phyloP scores from a whole-genome alignment of 1,139 yeast genomes.

The Scheffersomyces insectosa region DNA sequence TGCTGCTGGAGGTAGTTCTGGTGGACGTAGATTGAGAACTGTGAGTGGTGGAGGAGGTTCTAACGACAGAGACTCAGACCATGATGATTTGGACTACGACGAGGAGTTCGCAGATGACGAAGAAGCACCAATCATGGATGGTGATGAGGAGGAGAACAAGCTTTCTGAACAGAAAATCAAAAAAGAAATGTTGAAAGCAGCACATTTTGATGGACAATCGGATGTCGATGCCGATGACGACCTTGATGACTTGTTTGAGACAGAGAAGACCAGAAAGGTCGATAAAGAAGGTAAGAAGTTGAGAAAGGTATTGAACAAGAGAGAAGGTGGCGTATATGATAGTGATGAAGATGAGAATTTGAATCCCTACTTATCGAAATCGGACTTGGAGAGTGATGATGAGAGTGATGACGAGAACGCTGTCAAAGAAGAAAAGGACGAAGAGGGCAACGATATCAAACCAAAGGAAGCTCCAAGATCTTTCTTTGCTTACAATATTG shows the following conservation, averaged over 20 bases:
- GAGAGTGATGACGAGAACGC: conserved; percentile 33
- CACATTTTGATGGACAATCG: conserved; percentile 64
- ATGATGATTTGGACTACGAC: conserved; percentile 90
- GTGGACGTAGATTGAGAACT: conserved; percentile 51
- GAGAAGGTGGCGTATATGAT: conserved; percentile 90
- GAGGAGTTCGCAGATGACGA: conserved; percentile 99
- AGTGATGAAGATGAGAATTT: conserved; percentile 69
- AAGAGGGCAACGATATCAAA: conserved; percentile 5
- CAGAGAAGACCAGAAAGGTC: conserved; percentile 64
- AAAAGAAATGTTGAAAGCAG: conserved; percentile 86
- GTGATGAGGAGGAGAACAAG: conserved; percentile 92
- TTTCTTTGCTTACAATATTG: conserved; percentile 49
- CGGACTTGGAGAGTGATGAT: conserved; percentile 62
- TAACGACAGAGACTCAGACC: conserved; percentile 71
- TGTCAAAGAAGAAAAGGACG: conserved; percentile 43
- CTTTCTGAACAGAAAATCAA: conserved; percentile 87
- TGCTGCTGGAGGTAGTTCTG: conserved; percentile 6
- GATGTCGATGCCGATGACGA: conserved; percentile 62
- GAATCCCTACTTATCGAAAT: conserved; percentile 79
- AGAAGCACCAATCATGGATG: conserved; percentile 97
- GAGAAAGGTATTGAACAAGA: conserved; percentile 77
- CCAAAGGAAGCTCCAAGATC: conserved; percentile 24
- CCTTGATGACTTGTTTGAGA: conserved; percentile 65
- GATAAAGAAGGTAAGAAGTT: conserved; percentile 91
- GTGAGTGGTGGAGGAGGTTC: conserved; percentile 54